Evolutionary conservation across 805 yeast genomes (phyloP).

Genomic region (Candida chauliodis): DNA sequence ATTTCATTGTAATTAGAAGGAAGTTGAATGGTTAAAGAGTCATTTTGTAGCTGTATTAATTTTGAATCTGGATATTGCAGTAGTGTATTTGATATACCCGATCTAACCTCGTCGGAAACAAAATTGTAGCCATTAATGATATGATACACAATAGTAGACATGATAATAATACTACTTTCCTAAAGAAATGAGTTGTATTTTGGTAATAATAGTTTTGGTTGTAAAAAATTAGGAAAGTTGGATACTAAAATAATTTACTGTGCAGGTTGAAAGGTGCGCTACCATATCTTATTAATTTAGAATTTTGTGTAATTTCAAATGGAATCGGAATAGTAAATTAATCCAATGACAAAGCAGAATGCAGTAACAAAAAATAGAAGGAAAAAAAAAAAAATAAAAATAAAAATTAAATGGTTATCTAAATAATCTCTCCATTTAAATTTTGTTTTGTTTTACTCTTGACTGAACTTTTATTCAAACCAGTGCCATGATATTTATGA

Average conservation of each 20-base stretch:
- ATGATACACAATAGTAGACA: neutral
- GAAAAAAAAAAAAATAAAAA: too few species aligned
- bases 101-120: neutral
- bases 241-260: neutral
- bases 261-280: neutral
- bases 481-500: conserved; percentile 70
- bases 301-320: conserved; percentile 1
- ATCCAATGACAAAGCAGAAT: neutral
- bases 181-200: too few species aligned
- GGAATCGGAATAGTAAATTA: conserved; percentile 1
- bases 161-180: too few species aligned
- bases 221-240: neutral
- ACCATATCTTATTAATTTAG: too few species aligned
- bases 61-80: neutral
- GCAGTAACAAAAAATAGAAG: too few species aligned
- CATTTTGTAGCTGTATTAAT: neutral
- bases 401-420: neutral
- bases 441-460: conserved; percentile 4
- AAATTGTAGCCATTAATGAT: too few species aligned
- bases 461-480: conserved; percentile 6
- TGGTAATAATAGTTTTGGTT: neutral
- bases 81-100: neutral
- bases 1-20: neutral
- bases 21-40: neutral
- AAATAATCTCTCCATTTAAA: conserved; percentile 1